These are phyloP conservation scores for Datisca glomerata DNA, from an alignment of 306 rosid species.

Conservation along the genomic window DNA sequence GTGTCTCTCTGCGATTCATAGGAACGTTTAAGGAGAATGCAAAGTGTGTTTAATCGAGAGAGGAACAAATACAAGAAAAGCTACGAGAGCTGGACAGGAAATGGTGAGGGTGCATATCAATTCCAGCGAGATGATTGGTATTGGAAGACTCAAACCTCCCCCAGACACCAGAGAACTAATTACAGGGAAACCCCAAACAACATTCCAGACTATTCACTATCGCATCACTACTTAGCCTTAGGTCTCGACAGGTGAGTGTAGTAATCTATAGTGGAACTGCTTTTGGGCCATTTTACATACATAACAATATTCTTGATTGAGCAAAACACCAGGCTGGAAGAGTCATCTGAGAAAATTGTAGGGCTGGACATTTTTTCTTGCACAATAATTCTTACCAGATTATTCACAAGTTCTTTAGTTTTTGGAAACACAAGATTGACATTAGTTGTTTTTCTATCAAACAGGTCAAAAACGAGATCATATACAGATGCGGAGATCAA, in stretches of 20 bases:
- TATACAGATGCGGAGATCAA: slow-evolving; percentile 71
- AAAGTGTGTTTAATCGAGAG: slow-evolving; percentile 81
- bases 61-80: slow-evolving; percentile 54
- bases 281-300: too few species aligned
- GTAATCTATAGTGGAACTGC: too few species aligned
- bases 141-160: slow-evolving; percentile 65
- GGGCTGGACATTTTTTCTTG: too few species aligned
- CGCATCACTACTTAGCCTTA: slow-evolving; percentile 76
- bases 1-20: slow-evolving; percentile 17
- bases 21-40: slow-evolving; percentile 87
- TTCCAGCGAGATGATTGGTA: slow-evolving; percentile 89
- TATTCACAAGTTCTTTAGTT: too few species aligned
- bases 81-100: slow-evolving; percentile 70
- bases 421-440: too few species aligned
- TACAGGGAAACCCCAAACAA: slow-evolving; percentile 52
- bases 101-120: slow-evolving; percentile 32
- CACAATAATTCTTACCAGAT: too few species aligned
- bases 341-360: too few species aligned
- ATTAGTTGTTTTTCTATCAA: slow-evolving; percentile 16
- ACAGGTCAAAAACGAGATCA: slow-evolving; percentile 58
- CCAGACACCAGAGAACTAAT: slow-evolving; percentile 37
- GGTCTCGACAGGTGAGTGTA: slow-evolving; percentile 73
- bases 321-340: too few species aligned
- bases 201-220: slow-evolving; percentile 40
- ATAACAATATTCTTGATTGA: too few species aligned